Conservation (phyloP, 768 basidiomycete genomes). For the Solioccasus polychromus region DNA sequence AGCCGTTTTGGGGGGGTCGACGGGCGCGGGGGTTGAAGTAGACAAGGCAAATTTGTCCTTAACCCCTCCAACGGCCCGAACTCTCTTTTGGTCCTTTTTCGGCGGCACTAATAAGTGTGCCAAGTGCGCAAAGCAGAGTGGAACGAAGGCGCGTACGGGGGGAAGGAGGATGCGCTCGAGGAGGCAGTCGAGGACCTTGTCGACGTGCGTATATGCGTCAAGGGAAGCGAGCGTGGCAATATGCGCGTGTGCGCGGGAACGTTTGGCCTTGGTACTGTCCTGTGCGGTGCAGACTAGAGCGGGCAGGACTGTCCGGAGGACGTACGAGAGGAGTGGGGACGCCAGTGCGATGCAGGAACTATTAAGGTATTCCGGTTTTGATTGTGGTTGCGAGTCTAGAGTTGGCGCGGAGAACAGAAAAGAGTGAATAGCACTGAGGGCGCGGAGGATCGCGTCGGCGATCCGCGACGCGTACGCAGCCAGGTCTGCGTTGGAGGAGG, state of each 20-base stretch:
- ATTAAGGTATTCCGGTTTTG: slow-evolving; percentile 12
- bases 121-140: slow-evolving; percentile 21
- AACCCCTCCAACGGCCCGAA: not conserved
- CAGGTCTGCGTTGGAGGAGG: slow-evolving; percentile 5
- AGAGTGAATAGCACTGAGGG: slow-evolving; percentile 13
- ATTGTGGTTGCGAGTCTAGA: not conserved
- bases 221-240: not conserved
- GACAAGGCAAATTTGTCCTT: slow-evolving; percentile 3
- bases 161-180: slow-evolving; percentile 21
- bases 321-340: slow-evolving; percentile 23
- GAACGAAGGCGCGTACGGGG: slow-evolving; percentile 15
- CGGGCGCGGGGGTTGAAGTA: too few relatives aligned
- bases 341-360: slow-evolving; percentile 17
- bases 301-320: slow-evolving; percentile 22
- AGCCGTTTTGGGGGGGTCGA: not conserved
- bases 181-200: slow-evolving; percentile 16
- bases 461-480: slow-evolving; percentile 10
- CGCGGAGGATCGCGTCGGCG: slow-evolving; percentile 18
- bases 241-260: not conserved
- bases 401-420: slow-evolving; percentile 19
- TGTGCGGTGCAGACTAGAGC: slow-evolving; percentile 9
- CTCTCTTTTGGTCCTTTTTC: slow-evolving; percentile 10
- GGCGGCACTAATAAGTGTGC: slow-evolving; percentile 1
- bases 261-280: slow-evolving; percentile 13
- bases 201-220: slow-evolving; percentile 5